Percentiles rank a stretch among this genome's conserved stretches.
Conservation (phyloP, 2,329 filamentous ascomycete genomes). For the Ramichloridium luteum region DNA sequence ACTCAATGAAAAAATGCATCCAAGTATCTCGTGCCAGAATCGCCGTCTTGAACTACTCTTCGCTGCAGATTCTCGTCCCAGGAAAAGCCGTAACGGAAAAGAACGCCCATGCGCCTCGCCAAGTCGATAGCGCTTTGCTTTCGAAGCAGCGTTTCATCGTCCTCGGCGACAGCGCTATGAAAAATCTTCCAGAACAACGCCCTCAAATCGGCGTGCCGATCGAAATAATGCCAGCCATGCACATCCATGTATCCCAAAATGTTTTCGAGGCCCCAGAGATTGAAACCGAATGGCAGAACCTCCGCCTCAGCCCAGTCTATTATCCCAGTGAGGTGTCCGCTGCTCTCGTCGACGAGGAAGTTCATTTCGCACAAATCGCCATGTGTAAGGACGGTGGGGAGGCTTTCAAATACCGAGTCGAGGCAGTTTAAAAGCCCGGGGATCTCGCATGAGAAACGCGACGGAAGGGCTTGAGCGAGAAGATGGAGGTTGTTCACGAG, state of each 20-base stretch:
- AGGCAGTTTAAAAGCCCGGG: too few species aligned
- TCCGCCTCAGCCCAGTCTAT: slow-evolving; percentile 56
- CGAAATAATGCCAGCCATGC: slow-evolving; percentile 1
- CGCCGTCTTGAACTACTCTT: slow-evolving; percentile 1
- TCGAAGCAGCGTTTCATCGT: slow-evolving; percentile 1
- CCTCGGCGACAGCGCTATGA: neutral
- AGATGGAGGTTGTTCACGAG: too few species aligned
- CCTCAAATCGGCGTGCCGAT: neutral
- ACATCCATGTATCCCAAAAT: slow-evolving; percentile 39
- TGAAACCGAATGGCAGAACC: slow-evolving; percentile 46
- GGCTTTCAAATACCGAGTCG: too few species aligned
- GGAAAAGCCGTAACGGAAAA: slow-evolving; percentile 1
- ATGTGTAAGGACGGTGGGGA: slow-evolving; percentile 47
- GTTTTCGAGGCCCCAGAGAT: slow-evolving; percentile 49
- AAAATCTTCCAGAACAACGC: slow-evolving; percentile 1
- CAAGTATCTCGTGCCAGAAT: slow-evolving; percentile 1
- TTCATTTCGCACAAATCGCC: slow-evolving; percentile 49
- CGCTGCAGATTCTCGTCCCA: neutral
- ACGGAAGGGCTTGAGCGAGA: too few species aligned
- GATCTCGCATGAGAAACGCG: too few species aligned
- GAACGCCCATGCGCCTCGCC: neutral
- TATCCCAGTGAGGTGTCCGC: slow-evolving; percentile 39
- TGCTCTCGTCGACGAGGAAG: slow-evolving; percentile 38
- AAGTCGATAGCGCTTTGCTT: slow-evolving; percentile 1
- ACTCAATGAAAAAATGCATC: too few species aligned